A percentile compares a stretch with the other conserved stretches of the same genome.
Evolutionary conservation across 1,284 basidiomycete species (phyloP).

Genomic region (Singerocomus inundabilis): DNA sequence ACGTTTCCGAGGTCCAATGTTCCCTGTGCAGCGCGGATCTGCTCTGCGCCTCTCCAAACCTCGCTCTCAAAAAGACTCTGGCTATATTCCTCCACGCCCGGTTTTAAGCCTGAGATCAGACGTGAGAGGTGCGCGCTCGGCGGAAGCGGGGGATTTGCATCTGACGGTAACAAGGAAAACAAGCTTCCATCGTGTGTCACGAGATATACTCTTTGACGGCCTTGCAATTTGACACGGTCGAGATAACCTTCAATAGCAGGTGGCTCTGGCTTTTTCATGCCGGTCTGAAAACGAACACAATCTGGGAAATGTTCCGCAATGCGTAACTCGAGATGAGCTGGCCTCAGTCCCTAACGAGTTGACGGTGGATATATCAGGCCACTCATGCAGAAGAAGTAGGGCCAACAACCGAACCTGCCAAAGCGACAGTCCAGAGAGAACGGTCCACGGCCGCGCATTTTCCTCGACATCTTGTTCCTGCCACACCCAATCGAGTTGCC

Average conservation of each 20-base stretch:
- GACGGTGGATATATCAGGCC: conserved; percentile 10
- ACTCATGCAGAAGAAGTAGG: not conserved
- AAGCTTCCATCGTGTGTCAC: conserved; percentile 72
- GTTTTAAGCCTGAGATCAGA: conserved; percentile 24
- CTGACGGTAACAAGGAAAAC: conserved; percentile 54
- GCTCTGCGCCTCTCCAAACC: conserved; percentile 59
- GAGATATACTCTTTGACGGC: conserved; percentile 66
- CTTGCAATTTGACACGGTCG: conserved; percentile 62
- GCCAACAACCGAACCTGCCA: conserved; percentile 48
- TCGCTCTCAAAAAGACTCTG: conserved; percentile 50
- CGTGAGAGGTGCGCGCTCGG: conserved; percentile 47
- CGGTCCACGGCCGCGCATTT: conserved; percentile 63
- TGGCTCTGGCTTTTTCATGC: conserved; percentile 62
- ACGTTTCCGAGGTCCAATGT: conserved; percentile 71
- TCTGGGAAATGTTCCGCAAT: conserved; percentile 65
- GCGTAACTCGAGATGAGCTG: conserved; percentile 70
- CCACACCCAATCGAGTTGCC: conserved; percentile 80
- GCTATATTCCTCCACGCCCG: conserved; percentile 30
- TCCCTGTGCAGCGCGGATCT: conserved; percentile 64
- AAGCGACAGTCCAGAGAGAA: conserved; percentile 71
- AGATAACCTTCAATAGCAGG: conserved; percentile 79
- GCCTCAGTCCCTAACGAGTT: conserved; percentile 42
- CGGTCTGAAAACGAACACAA: conserved; percentile 52
- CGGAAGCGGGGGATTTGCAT: conserved; percentile 68
- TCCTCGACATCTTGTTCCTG: conserved; percentile 64